Base-by-base conservation (phyloP, 345 rosid genomes). In the Eucalyptus marginata region DNA sequence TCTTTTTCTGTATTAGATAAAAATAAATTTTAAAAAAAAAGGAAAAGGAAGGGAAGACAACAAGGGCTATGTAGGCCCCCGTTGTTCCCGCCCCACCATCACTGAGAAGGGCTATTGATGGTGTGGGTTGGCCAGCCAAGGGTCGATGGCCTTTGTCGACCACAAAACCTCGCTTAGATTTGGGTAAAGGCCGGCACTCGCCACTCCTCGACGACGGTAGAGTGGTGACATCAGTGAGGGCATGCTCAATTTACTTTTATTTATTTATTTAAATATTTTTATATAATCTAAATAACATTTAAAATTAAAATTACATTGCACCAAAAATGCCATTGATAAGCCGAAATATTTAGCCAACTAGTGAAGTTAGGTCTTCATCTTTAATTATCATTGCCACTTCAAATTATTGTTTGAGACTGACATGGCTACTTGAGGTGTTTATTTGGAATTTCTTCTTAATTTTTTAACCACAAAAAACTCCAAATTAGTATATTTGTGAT, bases 191-290 rank as follows among this genome's bases (percentile, higher is more conserved):
- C 0, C 0, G 0, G 0, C 56, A 52, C 56, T 18, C 0, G 1
- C 56, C 56, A 18, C 2, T 18, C 56, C 0, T 0, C 0, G 0
- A 52, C 0, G 0, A 52, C 0, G 0, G 9, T 52, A 9, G 25
- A 52, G 10, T 52, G 10, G 58, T 52, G 24, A 18, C 58, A 52
- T 7, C 0, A 18, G 1, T 0, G 0, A 52, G 5, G 58, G 0
- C 10, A 52, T 0, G 1, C 58, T 52, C 18, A 5, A 18, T 52
- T 18, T 52, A 52, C 25, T 3, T 52, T 51, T 3, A 1, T 17
- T 52, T 52, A 18, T 52, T 52, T 52, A 52, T 52, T 52, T 52
- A 52, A 7, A 3, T 52, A 18, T 52, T 52, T 52, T 3, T 0
- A 18, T 18, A 52, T 18, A 52, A 18, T 52, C 0, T 18, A 52